Base-by-base conservation (phyloP, 2,329 filamentous ascomycete species). In the Colletotrichum melonis region DNA sequence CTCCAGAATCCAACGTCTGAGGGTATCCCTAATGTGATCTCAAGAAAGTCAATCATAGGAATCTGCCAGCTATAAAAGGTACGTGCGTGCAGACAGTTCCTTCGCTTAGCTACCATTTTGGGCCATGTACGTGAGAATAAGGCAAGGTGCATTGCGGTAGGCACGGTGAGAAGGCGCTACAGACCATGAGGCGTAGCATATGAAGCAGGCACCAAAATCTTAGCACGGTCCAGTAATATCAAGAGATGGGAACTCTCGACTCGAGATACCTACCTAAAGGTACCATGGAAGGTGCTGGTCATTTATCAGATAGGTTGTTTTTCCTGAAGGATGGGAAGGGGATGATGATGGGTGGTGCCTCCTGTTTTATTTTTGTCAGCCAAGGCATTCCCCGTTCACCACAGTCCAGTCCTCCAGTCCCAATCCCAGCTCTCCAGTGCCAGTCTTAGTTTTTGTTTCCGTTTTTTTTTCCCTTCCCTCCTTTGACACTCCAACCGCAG, bases 341-440 rank as follows among this genome's bases (percentile, higher is more conserved):
- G 32, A 42, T 59, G 54, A 35, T 12, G 32, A 60, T 65, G 55
- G 66, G 67, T 52, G 54, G 69, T 69, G 54, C 59, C 54, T 52
- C 35, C 56, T 38, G 66, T 64, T 63, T 65, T 73, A 70, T 70
- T 70, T 73, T 73, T 70, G 67, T 60, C 56, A 62, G 67, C 60
- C 35, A 46, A 73, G 67, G 46, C 59, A 70, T 73, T 70, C 70
- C 60, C 55, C 22, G 32, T 55, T 24, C 32, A 35, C 32, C 32
- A 0, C 32, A 12, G 32, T 35, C 32, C 32, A 35, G 32, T 35
- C 32, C 3, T 12, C 32, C 30, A 55, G 54, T 38, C 32, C 28
- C 30, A 58, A 68, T 63, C 57, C 69, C 28, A 19, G 64, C 60
- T 49, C 19, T 57, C 55, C 63, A 24, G 28, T 42, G 11, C 32